Base-by-base conservation (phyloP, 148 eudicot genomes). In the Suaeda aralocaspica region DNA sequence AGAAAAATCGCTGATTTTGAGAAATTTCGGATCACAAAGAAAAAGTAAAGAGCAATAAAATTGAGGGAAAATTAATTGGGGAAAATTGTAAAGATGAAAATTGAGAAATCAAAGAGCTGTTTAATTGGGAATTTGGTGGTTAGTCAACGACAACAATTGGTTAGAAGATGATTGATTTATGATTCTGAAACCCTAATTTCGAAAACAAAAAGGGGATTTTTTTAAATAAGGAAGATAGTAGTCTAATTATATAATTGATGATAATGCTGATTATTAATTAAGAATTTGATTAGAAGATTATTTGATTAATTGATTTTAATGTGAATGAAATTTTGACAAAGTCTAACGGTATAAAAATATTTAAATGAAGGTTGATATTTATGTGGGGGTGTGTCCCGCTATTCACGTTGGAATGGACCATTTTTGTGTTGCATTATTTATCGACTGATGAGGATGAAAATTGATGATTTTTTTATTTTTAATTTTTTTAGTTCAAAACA, bases 71-170 rank as follows among this genome's bases (percentile, higher is more conserved):
- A 52, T 49, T 61, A 16, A 10, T 53, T 52, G 45, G 29, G 45
- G 28, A 33, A 25, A 26, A n/a, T n/a, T n/a, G n/a, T n/a, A n/a
- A 49, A n/a, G 13, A 3, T 6, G 64, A 33, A 60, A 36, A 8
- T 30, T 66, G 29, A 41, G 24, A 26, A 42, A 66, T 66, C 19
- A 73, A 73, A 31, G 41, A 36, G 65, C 6, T 39, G 61, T 13
- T n/a, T 61, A 63, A 74, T 46, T 21, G 58, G 53, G 18, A 67
- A 58, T 30, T 74, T 11, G 66, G 71, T 74, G 77, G 66, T 48
- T 31, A 67, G 77, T 74, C 77, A 74, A 74, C 72, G 72, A 74
- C 77, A 67, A 59, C 33, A 56, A 66, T n/a, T 11, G 24, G 66
- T 19, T 74, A 41, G 26, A 31, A 11, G n/a, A 58, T 48, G 6